Percentiles rank a stretch among this genome's conserved stretches.
Evolutionary conservation across 257 asterid genomes (phyloP).

Genomic region (Solanum tarijense): DNA sequence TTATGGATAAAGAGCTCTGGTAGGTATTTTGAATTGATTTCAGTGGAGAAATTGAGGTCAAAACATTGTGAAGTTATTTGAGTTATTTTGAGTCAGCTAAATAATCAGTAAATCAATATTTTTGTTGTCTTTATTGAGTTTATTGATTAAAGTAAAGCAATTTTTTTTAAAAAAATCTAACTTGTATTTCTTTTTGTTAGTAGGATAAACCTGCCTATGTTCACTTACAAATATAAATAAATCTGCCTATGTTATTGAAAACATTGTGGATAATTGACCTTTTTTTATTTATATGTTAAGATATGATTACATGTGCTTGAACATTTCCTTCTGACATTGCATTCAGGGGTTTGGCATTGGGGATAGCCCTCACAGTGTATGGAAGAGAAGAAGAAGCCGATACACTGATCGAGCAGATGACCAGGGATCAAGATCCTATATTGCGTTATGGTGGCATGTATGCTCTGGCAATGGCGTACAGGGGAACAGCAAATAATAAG

Average conservation of each 20-base stretch:
- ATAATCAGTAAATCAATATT: neutral
- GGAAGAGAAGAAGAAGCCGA: conserved; percentile 99
- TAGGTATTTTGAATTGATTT: neutral
- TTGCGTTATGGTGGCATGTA: conserved; percentile 97
- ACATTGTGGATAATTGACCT: neutral
- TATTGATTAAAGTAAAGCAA: neutral
- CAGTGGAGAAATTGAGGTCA: neutral
- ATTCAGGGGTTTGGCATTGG: conserved; percentile 85
- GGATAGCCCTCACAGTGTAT: conserved; percentile 90
- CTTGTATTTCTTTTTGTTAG: neutral
- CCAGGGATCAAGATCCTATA: conserved; percentile 96
- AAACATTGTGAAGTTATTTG: neutral
- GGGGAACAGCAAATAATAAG: conserved; percentile 92
- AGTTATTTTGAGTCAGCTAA: neutral
- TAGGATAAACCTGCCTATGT: neutral
- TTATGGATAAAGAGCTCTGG: neutral
- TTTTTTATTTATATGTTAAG: neutral
- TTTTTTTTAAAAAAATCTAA: neutral
- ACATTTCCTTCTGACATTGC: neutral
- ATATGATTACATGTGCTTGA: neutral
- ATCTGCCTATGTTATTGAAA: neutral
- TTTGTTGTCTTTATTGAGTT: neutral
- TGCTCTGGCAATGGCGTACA: conserved; percentile 89
- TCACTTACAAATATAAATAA: neutral
- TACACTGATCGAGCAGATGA: conserved; percentile 89